Base-by-base conservation (phyloP, 768 basidiomycete genomes). In the Pisolithus sp. region DNA sequence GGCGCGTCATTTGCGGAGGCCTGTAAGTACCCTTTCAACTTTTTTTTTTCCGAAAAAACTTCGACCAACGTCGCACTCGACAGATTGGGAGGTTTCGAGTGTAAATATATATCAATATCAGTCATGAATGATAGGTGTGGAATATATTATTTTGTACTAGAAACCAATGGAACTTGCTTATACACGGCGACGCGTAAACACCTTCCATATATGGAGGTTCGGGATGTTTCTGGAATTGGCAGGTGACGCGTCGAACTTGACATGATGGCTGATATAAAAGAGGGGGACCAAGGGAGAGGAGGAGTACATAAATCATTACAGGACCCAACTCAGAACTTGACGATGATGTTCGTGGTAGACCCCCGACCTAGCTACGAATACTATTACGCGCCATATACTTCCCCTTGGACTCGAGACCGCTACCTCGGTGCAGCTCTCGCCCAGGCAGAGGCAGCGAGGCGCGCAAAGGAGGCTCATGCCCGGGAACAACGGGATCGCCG, bases 71-170 rank as follows among this genome's bases (percentile, higher is more conserved):
- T 39, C 5, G 6, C 39, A 51, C 46, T 20, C 46, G 42, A 45
- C 57, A 92, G 89, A 89, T 62, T 91, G 89, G 89, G 87, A 91
- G 69, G 81, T 93, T 36, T 76, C 73, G 57, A 82, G 79, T 65
- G 81, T 92, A 47, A 80, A 81, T 70, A 78, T 89, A 56, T 93
- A 86, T 66, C 82, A 87, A 64, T 52, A 68, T 42, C 66, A 65
- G 46, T 59, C 51, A 48, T 49, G 1, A 10, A 38, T 31, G 34
- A 36, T 42, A 44, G 4, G n/a, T 10, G 9, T 43, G 45, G 55
- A 56, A 30, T 26, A 6, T 43, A 24, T 34, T 31, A 18, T 21
- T 24, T 50, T 21, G 30, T 28, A 41, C 15, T 30, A 44, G 40
- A 41, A 41, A 9, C 40, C 21, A 18, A 21, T 41, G n/a, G 40